Percentiles rank a stretch among this genome's conserved stretches.
Evolutionary conservation across 1,139 yeast species (phyloP).

Genomic region (Candida labiduridarum): DNA sequence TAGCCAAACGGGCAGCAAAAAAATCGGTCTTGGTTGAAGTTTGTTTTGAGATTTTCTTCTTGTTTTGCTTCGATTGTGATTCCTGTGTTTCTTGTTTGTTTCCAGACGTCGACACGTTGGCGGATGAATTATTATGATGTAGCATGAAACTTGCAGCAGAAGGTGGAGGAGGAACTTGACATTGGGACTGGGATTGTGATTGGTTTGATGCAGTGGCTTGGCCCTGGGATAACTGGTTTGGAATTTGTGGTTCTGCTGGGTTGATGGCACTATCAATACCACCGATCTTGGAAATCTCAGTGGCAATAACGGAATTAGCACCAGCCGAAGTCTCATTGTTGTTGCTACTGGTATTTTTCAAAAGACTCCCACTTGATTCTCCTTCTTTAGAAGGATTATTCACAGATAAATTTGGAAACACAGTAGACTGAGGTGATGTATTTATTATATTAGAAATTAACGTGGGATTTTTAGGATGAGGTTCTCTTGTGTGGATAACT

Average conservation of each 20-base stretch:
- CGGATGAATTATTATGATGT: constrained; percentile 15
- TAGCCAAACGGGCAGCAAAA: constrained; percentile 91
- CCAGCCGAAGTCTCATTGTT: not conserved
- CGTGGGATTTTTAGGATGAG: constrained; percentile 38
- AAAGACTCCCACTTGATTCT: constrained; percentile 7
- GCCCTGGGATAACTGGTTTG: not conserved
- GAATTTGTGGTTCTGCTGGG: not conserved
- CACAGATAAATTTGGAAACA: constrained; percentile 25
- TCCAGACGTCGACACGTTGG: constrained; percentile 5
- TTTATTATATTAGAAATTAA: constrained; percentile 38
- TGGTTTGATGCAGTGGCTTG: not conserved
- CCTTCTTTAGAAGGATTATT: constrained; percentile 6
- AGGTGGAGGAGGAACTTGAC: constrained; percentile 6
- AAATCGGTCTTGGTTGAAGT: constrained; percentile 76
- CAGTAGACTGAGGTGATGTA: constrained; percentile 34
- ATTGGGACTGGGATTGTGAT: constrained; percentile 1
- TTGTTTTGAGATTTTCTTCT: constrained; percentile 28
- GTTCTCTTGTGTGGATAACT: constrained; percentile 39
- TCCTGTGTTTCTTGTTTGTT: constrained; percentile 8
- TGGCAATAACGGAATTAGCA: not conserved
- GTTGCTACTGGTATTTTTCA: constrained; percentile 8
- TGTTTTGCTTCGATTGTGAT: constrained; percentile 15
- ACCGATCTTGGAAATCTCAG: not conserved
- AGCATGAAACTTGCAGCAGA: constrained; percentile 12
- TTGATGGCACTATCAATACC: not conserved